phyloP scores from a whole-genome alignment of 345 rosid genomes.

The Eucalyptus regnans region DNA sequence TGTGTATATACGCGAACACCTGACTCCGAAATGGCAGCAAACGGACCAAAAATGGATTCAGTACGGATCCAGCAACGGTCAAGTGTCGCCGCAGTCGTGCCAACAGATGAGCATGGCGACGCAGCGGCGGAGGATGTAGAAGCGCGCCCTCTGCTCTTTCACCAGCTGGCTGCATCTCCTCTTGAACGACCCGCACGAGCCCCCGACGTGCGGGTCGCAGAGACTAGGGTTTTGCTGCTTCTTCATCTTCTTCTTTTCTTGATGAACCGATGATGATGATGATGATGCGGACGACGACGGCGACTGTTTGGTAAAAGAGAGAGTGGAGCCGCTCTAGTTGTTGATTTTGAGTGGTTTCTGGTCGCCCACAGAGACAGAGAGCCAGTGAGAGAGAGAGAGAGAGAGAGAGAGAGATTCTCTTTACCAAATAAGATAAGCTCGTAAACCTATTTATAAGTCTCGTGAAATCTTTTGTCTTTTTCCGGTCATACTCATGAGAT shows the following conservation, averaged over 20 bases:
- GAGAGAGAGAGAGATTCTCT: neutral
- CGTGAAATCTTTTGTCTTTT: neutral
- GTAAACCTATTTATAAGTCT: neutral
- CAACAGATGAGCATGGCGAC: slow-evolving; percentile 8
- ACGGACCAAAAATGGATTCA: neutral
- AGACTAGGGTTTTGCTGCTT: neutral
- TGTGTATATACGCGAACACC: neutral
- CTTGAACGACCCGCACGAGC: neutral
- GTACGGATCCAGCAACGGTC: neutral
- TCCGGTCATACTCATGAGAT: neutral
- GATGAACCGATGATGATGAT: neutral
- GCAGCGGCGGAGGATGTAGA: slow-evolving; percentile 11
- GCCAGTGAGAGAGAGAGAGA: neutral
- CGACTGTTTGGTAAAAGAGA: neutral
- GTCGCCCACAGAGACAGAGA: neutral
- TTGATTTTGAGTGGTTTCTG: neutral
- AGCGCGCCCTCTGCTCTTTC: slow-evolving; percentile 4
- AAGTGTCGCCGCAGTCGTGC: neutral
- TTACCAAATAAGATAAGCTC: neutral
- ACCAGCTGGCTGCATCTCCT: slow-evolving; percentile 3
- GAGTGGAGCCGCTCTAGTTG: neutral
- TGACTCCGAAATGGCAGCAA: neutral
- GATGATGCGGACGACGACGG: neutral
- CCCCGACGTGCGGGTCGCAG: neutral
- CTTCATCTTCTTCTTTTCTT: neutral